phyloP scores from a whole-genome alignment of 305 asterid species.

The Vinca major region DNA sequence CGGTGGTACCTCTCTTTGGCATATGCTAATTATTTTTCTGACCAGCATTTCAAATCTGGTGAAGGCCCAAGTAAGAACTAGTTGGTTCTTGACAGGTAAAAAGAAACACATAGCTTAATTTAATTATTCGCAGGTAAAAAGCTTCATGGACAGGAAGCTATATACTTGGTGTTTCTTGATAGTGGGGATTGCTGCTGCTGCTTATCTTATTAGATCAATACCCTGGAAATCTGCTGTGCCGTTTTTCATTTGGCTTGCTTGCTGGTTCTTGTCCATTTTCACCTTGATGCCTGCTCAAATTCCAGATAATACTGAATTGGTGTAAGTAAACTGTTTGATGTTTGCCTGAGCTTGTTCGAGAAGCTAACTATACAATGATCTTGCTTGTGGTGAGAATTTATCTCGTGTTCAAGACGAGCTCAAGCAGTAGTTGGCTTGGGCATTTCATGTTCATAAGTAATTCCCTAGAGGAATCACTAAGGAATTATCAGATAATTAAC shows the following conservation, averaged over 20 bases:
- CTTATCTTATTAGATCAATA: conserved; percentile 47
- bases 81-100: conserved; percentile 16
- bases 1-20: conserved; percentile 11
- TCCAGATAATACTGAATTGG: conserved; percentile 81
- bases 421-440: not conserved
- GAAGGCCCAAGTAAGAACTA: conserved; percentile 4
- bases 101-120: conserved; percentile 2
- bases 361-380: not conserved
- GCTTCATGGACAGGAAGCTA: conserved; percentile 78
- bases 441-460: not conserved
- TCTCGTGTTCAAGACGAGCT: not conserved
- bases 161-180: conserved; percentile 83
- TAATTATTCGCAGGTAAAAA: conserved; percentile 58
- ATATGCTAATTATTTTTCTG: conserved; percentile 12
- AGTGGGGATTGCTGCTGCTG: conserved; percentile 55
- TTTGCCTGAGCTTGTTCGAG: not conserved
- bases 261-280: conserved; percentile 74
- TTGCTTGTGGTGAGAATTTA: not conserved
- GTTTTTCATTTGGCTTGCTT: conserved; percentile 51
- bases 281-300: conserved; percentile 98
- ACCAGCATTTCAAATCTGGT: conserved; percentile 13
- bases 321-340: conserved; percentile 39
- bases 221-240: conserved; percentile 52
- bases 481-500: not conserved
- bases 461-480: not conserved